Evolutionary conservation across 2,329 filamentous ascomycete genomes (phyloP).

Genomic region (Leptographium flavum): DNA sequence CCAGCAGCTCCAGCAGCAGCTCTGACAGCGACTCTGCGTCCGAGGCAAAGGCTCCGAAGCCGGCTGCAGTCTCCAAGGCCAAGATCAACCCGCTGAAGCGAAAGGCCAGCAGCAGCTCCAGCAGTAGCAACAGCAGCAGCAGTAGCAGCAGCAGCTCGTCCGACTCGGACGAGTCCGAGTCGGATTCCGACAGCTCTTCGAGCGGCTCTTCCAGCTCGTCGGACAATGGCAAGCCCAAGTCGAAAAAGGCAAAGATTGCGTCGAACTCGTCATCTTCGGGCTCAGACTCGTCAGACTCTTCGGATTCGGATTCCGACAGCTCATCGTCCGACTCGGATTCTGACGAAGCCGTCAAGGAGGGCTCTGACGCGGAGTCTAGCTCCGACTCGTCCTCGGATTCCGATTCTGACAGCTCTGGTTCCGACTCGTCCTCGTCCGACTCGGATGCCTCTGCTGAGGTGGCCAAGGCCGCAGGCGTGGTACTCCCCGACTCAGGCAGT

Average conservation of each 20-base stretch:
- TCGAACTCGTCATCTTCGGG: slow-evolving; percentile 11
- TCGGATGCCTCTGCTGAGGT: slow-evolving; percentile 15
- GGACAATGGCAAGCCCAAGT: slow-evolving; percentile 12
- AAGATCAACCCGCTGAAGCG: slow-evolving; percentile 34
- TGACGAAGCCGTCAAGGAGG: slow-evolving; percentile 10
- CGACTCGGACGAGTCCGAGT: not conserved
- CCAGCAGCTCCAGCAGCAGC: slow-evolving; percentile 8
- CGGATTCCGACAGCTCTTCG: too few species aligned
- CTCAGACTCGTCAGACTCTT: slow-evolving; percentile 16
- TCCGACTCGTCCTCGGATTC: slow-evolving; percentile 2
- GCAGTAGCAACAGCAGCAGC: slow-evolving; percentile 16
- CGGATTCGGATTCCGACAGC: slow-evolving; percentile 8
- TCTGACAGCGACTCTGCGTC: slow-evolving; percentile 17
- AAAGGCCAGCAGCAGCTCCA: slow-evolving; percentile 30
- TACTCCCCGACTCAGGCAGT: slow-evolving; percentile 18
- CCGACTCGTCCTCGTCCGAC: slow-evolving; percentile 8
- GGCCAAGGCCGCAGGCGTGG: slow-evolving; percentile 14
- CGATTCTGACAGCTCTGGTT: not conserved
- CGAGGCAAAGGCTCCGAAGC: slow-evolving; percentile 2
- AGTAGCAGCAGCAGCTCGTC: slow-evolving; percentile 10
- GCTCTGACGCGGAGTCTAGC: slow-evolving; percentile 4
- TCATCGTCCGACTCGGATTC: slow-evolving; percentile 16
- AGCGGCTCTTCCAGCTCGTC: slow-evolving; percentile 2
- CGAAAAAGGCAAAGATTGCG: slow-evolving; percentile 11
- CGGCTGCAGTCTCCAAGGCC: not conserved